Percentiles rank a stretch among this genome's conserved stretches.
Evolutionary conservation across 31 red algal species (phyloP).

Genomic region (Odonthalia washingtoniensis): DNA sequence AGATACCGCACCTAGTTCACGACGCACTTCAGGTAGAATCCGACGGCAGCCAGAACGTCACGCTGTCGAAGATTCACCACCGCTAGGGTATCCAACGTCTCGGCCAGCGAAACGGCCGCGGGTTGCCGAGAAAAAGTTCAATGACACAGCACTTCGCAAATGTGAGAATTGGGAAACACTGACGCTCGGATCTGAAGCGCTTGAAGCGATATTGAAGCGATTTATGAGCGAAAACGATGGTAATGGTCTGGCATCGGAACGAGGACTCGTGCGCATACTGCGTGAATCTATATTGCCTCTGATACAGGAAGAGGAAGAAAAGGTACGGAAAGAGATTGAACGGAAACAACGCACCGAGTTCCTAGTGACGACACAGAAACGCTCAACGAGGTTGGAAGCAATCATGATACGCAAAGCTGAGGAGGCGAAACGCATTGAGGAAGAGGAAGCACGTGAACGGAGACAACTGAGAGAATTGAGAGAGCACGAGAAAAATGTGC

Average conservation of each 20-base stretch:
- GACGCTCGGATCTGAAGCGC: conserved; percentile 20
- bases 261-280: conserved; percentile 13
- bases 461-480: conserved; percentile 15
- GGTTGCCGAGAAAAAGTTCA: conserved; percentile 25
- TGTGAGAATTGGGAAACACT: conserved; percentile 64
- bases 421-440: conserved; percentile 47
- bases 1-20: neutral
- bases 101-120: conserved; percentile 64
- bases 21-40: neutral
- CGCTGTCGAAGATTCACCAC: neutral
- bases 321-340: conserved; percentile 45
- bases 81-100: neutral
- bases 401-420: conserved; percentile 47
- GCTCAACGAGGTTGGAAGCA: conserved; percentile 63
- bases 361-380: conserved; percentile 51
- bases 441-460: conserved; percentile 49
- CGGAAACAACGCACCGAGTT: conserved; percentile 35
- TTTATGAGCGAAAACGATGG: conserved; percentile 27
- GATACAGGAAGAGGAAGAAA: conserved; percentile 47
- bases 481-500: conserved; percentile 14
- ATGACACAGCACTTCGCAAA: conserved; percentile 40
- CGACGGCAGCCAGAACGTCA: neutral
- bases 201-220: conserved; percentile 48
- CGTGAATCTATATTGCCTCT: conserved; percentile 53
- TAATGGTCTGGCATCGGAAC: conserved; percentile 21